Base-by-base conservation (phyloP, 164 flowering plant genomes). In the Aristolochia californica region DNA sequence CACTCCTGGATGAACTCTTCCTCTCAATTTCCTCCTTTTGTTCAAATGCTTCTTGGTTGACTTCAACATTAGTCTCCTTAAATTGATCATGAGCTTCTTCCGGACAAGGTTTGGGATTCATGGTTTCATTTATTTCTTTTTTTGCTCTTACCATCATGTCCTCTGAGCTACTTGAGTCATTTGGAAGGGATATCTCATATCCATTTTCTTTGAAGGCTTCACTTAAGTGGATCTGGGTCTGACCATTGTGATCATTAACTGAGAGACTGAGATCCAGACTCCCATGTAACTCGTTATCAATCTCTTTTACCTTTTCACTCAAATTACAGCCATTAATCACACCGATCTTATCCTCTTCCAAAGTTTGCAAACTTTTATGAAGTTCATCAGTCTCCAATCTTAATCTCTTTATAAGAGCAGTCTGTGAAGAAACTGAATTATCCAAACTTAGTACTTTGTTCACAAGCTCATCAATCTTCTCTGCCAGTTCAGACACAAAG, bases 391-490 rank as follows among this genome's bases (percentile, higher is more conserved):
- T 74, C 68, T 88, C 95, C 45, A 71, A 62, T 66, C 77, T 78
- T 45, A 88, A 62, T 61, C 81, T 77, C 65, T 79, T 62, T 13
- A 87, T 72, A 5, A 83, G 78, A 53, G 87, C 84, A 48, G 75
- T 73, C 67, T 91, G 95, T 24, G 89, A 80, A 10, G 87, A 78
- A 26, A 81, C 75, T 18, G 80, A 64, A 54, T 70, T 69, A 60
- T 82, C 91, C 40, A 91, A 69, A 68, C 64, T 64, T 24, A 83
- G 63, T 51, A 91, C 94, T 71, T 81, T 85, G 43, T 74, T 75
- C 43, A 87, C 97, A 43, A 88, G 85, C 62, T 83, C 84, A 65
- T 91, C 94, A 47, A 91, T 81, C 74, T 77, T 83, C 64, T 88
- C 93, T 17, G 81, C 91, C 74, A 88, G 66, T 50, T 86, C 84